Evolutionary conservation across 1,284 basidiomycete genomes (phyloP), one percentile per base, ranked within the genome.

Genomic region (Erythrobasidium hasegawianum): DNA sequence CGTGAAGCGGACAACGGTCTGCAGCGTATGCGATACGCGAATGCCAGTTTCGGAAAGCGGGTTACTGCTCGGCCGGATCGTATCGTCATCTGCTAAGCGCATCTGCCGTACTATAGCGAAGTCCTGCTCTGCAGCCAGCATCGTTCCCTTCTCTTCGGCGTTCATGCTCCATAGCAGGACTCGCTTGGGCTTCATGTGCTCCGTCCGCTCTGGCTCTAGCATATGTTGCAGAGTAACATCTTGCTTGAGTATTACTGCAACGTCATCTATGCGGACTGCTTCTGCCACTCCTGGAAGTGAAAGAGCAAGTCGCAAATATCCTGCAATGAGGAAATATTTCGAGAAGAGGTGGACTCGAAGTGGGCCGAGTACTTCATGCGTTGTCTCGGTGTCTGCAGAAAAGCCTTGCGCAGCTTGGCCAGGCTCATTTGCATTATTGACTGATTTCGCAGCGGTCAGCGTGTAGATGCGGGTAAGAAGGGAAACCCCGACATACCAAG

Each of bases 41-140:
- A 65, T 41, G 20, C 62, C 62, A 16, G 62, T 65, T 43, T 65
- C 56, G 14, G 62, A 24, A 47, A 57, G 50, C n/a, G 53, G 50
- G 18, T 65, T 65, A 1, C 55, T 65, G 9, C 55, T 50, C 22
- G 62, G 62, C 1, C 62, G 62, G 16, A 57, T 49, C 1, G 62
- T 65, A 29, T 65, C 62, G 47, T 65, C 62, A 38, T 65, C 62
- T 9, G 62, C 62, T 22, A 65, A 56, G 20, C 62, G 62, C 62
- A 65, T 65, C 56, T 65, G 62, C 39, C 53, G 26, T 13, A 57
- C 56, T 13, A 65, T 58, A 5, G 50, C 50, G 18, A 65, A 40
- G n/a, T 57, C 62, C 24, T 58, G 40, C 22, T 65, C 62, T 33
- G 50, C 62, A 26, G 53, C 47, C 24, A 55, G 54, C 18, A 52